Base-by-base conservation (phyloP, 441 rosid species). In the Gossypium lobatum region DNA sequence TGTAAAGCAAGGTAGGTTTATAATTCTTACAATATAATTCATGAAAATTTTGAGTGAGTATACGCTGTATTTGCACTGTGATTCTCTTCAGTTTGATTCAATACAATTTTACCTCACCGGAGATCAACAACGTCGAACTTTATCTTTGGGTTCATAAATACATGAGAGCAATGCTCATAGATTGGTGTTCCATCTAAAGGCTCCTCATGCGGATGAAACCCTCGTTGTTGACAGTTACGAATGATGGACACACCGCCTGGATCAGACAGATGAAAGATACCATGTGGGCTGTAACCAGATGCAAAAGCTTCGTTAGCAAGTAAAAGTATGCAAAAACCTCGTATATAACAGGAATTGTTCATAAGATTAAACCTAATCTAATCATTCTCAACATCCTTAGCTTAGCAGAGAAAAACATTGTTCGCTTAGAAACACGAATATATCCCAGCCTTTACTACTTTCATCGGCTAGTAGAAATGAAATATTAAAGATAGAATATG, bases 181-280 rank as follows among this genome's bases (percentile, higher is more conserved):
- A 95, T 88, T n/a, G 93, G 85, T 80, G 72, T 90, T 60, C 97
- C 97, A 21, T 93, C 96, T 34, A 62, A 72, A 59, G 98, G 81
- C 82, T 95, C 98, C 80, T 95, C 97, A 17, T 93, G 98, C 16
- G 98, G 98, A 79, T 93, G 97, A 80, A 95, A 95, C n/a, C 99
- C 99, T 18, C 97, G 86, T 80, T 95, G 89, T 78, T 91, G 94
- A 83, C 99, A 93, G 70, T 88, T 89, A 9, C 98, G 93, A 46
- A 93, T 93, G 62, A 88, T 89, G 5, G 95, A 88, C 34, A 93
- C 97, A 0, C 99, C 99, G 0, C 89, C 81, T 0, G 98, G 98
- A 75, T 93, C 97, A 0, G 98, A 93, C 62, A 93, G 87, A 80
- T 96, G 98, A 80, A 96, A 96, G 81, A 93, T 92, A 28, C 98